phyloP scores from a whole-genome alignment of 2,329 filamentous ascomycete species.

The Fusarium sp. region DNA sequence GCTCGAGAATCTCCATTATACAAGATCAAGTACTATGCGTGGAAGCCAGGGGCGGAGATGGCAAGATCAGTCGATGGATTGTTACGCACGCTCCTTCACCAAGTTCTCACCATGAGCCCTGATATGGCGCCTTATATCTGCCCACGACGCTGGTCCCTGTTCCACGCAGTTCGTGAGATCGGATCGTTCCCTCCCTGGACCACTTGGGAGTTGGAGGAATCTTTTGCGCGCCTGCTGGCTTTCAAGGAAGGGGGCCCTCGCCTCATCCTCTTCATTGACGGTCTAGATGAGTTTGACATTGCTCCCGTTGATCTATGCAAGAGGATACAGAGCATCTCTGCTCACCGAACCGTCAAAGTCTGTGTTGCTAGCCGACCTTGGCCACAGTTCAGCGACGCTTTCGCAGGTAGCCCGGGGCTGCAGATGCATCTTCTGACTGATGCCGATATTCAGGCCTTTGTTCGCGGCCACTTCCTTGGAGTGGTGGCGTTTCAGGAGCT shows the following conservation, averaged over 20 bases:
- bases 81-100: neutral
- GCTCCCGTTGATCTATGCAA: neutral
- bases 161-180: neutral
- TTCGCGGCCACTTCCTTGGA: neutral
- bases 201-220: constrained; percentile 1
- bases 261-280: constrained; percentile 9
- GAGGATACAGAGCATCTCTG: neutral
- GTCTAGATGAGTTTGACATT: constrained; percentile 7
- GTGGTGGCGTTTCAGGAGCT: neutral
- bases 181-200: neutral
- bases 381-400: constrained; percentile 12
- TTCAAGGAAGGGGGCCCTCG: neutral
- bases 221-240: neutral
- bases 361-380: constrained; percentile 15
- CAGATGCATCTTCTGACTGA: constrained; percentile 7
- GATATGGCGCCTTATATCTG: neutral
- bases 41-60: constrained; percentile 1
- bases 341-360: neutral
- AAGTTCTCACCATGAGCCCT: neutral
- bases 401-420: neutral
- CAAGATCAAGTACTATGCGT: constrained; percentile 8
- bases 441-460: neutral
- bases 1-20: neutral
- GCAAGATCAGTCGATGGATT: neutral
- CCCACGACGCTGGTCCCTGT: neutral